phyloP scores from a whole-genome alignment of 2,329 filamentous ascomycete genomes.

The Phyllosticta citriasiana region DNA sequence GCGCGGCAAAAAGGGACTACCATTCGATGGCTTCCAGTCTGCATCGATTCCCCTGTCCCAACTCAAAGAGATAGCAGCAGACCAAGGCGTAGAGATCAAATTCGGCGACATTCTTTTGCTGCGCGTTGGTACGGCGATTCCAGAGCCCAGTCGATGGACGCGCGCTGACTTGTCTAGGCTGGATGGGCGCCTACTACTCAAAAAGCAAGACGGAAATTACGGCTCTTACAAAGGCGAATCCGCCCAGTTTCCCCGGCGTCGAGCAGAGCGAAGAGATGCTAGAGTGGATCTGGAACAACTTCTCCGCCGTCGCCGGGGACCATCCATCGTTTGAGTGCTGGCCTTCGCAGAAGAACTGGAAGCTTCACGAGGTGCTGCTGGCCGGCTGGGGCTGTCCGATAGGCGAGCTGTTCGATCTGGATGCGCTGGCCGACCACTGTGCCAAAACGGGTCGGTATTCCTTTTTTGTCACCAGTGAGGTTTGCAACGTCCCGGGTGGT shows the following conservation, averaged over 20 bases:
- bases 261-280: slow-evolving; percentile 35
- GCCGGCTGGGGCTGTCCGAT: slow-evolving; percentile 25
- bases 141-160: too few relatives aligned
- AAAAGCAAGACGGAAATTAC: slow-evolving; percentile 10
- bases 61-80: slow-evolving; percentile 15
- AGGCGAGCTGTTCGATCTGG: slow-evolving; percentile 27
- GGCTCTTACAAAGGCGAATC: slow-evolving; percentile 8
- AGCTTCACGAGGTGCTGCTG: slow-evolving; percentile 17
- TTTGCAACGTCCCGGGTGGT: slow-evolving; percentile 37
- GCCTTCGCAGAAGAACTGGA: slow-evolving; percentile 6
- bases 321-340: slow-evolving; percentile 51
- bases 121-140: slow-evolving; percentile 14
- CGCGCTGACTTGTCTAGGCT: slow-evolving; percentile 12
- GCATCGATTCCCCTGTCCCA: slow-evolving; percentile 16
- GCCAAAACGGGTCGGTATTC: slow-evolving; percentile 19
- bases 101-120: slow-evolving; percentile 24
- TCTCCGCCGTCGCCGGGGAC: slow-evolving; percentile 54
- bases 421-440: slow-evolving; percentile 21
- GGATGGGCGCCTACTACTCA: slow-evolving; percentile 12
- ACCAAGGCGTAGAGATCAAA: slow-evolving; percentile 15
- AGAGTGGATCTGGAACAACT: slow-evolving; percentile 57
- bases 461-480: slow-evolving; percentile 44
- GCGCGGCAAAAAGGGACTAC: slow-evolving; percentile 12
- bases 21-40: slow-evolving; percentile 17
- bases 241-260: slow-evolving; percentile 9